Percentiles rank a stretch among this genome's conserved stretches.
Evolutionary conservation across 768 basidiomycete genomes (phyloP).

Genomic region (Chlorophyllum brunneum): DNA sequence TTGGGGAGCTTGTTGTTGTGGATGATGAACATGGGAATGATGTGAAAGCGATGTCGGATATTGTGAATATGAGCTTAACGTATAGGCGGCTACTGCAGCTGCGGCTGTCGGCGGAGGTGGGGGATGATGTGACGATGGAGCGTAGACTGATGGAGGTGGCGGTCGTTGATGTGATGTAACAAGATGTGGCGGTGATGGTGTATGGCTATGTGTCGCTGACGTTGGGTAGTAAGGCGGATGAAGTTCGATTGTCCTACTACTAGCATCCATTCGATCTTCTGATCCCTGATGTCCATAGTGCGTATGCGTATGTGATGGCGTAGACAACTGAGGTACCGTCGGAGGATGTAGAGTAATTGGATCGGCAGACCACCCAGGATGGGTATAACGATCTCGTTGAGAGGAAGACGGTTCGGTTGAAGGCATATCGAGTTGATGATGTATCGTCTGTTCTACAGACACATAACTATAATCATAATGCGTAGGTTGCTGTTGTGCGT

Average conservation of each 20-base stretch:
- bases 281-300: neutral
- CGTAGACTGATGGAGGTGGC: too few relatives aligned
- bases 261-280: neutral
- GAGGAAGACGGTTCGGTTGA: conserved; percentile 7
- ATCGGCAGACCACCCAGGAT: conserved; percentile 6
- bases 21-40: conserved; percentile 4
- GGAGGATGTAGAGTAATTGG: conserved; percentile 8
- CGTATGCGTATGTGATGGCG: neutral
- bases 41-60: conserved; percentile 14
- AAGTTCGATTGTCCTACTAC: neutral
- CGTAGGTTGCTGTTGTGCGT: conserved; percentile 15
- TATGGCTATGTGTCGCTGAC: neutral
- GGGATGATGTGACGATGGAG: too few relatives aligned
- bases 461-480: conserved; percentile 14
- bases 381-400: neutral
- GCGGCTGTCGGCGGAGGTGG: neutral
- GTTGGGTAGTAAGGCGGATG: conserved; percentile 7
- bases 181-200: neutral
- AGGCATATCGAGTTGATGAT: neutral
- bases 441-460: neutral
- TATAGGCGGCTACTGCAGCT: neutral
- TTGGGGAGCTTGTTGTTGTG: too few relatives aligned
- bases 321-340: neutral
- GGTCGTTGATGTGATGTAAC: too few relatives aligned
- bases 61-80: neutral